Evolutionary conservation across 2,329 filamentous ascomycete genomes (phyloP).

Genomic region (Cytospora schulzeri): DNA sequence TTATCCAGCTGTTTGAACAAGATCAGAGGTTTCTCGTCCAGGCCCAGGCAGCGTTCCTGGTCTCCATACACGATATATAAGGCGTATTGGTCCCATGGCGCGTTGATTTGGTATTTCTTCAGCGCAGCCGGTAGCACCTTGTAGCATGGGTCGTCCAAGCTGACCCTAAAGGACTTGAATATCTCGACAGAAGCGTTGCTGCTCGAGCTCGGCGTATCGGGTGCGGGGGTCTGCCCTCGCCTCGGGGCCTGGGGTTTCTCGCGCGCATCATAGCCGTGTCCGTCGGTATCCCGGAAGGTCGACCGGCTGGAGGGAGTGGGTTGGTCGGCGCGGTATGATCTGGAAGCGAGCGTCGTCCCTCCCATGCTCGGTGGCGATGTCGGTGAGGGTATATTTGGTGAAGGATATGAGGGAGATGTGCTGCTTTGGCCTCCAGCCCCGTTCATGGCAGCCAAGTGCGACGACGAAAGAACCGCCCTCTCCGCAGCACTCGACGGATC

Average conservation of each 20-base stretch:
- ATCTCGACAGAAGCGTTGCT: constrained; percentile 78
- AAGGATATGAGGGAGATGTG: constrained; percentile 58
- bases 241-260: constrained; percentile 51
- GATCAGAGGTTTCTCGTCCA: constrained; percentile 92
- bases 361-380: constrained; percentile 64
- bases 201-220: constrained; percentile 57
- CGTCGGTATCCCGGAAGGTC: constrained; percentile 56
- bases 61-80: constrained; percentile 99
- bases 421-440: constrained; percentile 55
- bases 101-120: constrained; percentile 98
- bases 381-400: constrained; percentile 70
- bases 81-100: constrained; percentile 95
- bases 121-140: constrained; percentile 94
- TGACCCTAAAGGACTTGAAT: constrained; percentile 98
- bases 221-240: constrained; percentile 62
- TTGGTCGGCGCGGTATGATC: constrained; percentile 61
- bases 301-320: constrained; percentile 57
- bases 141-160: constrained; percentile 96
- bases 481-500: constrained; percentile 71
- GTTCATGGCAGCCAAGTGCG: constrained; percentile 71
- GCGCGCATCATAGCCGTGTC: constrained; percentile 40
- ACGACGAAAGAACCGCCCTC: constrained; percentile 66
- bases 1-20: constrained; percentile 97
- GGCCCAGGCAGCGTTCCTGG: constrained; percentile 87
- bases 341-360: constrained; percentile 57